Percentiles rank a stretch among this genome's conserved stretches.
Conservation (phyloP, 176 grass and related monocot species). For the Musa itinerans region DNA sequence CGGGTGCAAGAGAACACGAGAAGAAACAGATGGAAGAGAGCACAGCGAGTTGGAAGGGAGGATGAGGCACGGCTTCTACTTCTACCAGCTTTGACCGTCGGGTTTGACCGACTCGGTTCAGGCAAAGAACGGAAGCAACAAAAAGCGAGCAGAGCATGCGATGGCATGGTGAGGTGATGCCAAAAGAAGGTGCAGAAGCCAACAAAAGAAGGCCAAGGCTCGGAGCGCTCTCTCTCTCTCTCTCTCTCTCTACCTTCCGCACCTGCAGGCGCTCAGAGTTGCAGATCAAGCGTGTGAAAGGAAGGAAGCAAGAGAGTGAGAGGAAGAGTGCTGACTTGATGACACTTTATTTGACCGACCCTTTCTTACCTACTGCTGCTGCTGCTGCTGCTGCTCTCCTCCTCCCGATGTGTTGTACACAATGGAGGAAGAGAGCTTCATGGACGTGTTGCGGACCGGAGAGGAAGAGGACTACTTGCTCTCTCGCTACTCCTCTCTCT, state of each 20-base stretch:
- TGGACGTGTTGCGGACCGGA: conserved; percentile 9
- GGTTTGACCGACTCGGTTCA: not conserved
- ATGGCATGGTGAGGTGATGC: not conserved
- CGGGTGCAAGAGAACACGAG: no score
- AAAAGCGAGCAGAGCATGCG: not conserved
- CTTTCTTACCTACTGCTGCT: not conserved
- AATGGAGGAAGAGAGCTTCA: conserved; percentile 15
- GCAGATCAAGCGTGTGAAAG: not conserved
- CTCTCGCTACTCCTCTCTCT: conserved; percentile 1
- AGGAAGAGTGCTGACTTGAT: not conserved
- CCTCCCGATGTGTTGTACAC: not conserved
- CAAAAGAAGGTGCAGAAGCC: conserved; percentile 1
- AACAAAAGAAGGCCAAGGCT: not conserved
- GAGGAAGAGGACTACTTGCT: conserved; percentile 9
- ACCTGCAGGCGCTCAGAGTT: not conserved
- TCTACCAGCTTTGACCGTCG: no score
- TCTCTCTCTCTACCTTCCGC: not conserved
- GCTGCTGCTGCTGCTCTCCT: not conserved
- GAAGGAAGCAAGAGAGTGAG: not conserved
- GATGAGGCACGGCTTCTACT: no score
- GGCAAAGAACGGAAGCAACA: not conserved
- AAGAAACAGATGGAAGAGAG: no score
- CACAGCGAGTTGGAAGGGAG: no score
- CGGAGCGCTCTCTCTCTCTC: not conserved
- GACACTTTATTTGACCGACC: not conserved